phyloP scores from a whole-genome alignment of 1,284 basidiomycete species.

The Ceratobasidium sp. region DNA sequence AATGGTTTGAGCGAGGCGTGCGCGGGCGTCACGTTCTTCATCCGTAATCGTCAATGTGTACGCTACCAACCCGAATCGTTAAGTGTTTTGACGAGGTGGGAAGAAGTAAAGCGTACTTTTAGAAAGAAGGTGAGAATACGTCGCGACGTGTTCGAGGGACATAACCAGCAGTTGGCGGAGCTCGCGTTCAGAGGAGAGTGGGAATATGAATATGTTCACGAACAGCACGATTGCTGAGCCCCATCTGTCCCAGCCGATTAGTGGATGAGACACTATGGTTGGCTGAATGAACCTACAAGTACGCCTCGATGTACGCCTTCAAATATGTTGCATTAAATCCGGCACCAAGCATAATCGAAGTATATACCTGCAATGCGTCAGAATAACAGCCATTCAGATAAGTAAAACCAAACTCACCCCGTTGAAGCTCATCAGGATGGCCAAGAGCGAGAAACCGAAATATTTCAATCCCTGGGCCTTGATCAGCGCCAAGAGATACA shows the following conservation, averaged over 20 bases:
- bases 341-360: slow-evolving; percentile 47
- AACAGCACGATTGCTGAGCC: slow-evolving; percentile 55
- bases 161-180: slow-evolving; percentile 55
- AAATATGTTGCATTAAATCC: slow-evolving; percentile 53
- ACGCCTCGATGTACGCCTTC: slow-evolving; percentile 55
- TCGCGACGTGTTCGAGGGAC: slow-evolving; percentile 54
- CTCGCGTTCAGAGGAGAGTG: slow-evolving; percentile 56
- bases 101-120: slow-evolving; percentile 15
- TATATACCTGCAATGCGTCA: slow-evolving; percentile 16
- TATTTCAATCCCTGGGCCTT: slow-evolving; percentile 53
- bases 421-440: slow-evolving; percentile 52
- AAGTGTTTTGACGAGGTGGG: too few relatives aligned
- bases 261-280: neutral
- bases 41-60: slow-evolving; percentile 56
- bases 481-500: slow-evolving; percentile 54
- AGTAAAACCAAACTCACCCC: neutral
- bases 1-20: slow-evolving; percentile 55
- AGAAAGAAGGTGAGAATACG: slow-evolving; percentile 33
- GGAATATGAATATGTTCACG: slow-evolving; percentile 57
- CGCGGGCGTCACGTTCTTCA: slow-evolving; percentile 55
- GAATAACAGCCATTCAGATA: too few relatives aligned
- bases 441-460: slow-evolving; percentile 54
- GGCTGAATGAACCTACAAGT: slow-evolving; percentile 50
- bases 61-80: slow-evolving; percentile 37
- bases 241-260: slow-evolving; percentile 48